phyloP scores from a whole-genome alignment of 2,329 filamentous ascomycete genomes.

The Penicillium sp. region DNA sequence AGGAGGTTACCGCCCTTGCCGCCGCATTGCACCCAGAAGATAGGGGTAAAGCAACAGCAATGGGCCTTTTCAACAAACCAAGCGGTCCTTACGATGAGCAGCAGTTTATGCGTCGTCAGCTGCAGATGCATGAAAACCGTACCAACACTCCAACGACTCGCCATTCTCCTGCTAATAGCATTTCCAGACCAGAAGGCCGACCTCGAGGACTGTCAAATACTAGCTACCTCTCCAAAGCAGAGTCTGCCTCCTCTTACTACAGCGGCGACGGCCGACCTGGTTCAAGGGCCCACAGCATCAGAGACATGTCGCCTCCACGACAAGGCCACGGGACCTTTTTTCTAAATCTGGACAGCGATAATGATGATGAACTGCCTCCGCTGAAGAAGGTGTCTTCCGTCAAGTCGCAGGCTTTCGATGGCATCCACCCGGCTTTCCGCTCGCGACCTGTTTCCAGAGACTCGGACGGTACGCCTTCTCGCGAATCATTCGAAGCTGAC shows the following conservation, averaged over 20 bases:
- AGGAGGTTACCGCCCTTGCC: slow-evolving; percentile 60
- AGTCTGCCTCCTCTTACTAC: slow-evolving; percentile 36
- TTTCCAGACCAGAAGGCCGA: slow-evolving; percentile 19
- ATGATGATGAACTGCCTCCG: slow-evolving; percentile 27
- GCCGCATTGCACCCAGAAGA: slow-evolving; percentile 70
- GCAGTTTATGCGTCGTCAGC: slow-evolving; percentile 75
- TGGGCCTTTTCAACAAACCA: slow-evolving; percentile 69
- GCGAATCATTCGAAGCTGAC: slow-evolving; percentile 31
- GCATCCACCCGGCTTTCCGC: slow-evolving; percentile 36
- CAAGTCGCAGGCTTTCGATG: slow-evolving; percentile 26
- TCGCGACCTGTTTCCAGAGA: slow-evolving; percentile 31
- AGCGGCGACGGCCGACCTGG: slow-evolving; percentile 26
- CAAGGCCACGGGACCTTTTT: slow-evolving; percentile 30
- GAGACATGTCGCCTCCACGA: slow-evolving; percentile 27
- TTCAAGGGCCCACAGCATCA: slow-evolving; percentile 23
- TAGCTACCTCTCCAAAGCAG: slow-evolving; percentile 34
- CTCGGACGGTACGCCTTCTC: slow-evolving; percentile 19
- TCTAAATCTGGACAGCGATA: slow-evolving; percentile 35
- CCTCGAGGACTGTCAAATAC: slow-evolving; percentile 33
- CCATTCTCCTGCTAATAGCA: slow-evolving; percentile 24
- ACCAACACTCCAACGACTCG: slow-evolving; percentile 53
- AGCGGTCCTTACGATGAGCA: slow-evolving; percentile 75
- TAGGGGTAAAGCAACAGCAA: slow-evolving; percentile 73
- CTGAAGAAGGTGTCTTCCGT: slow-evolving; percentile 21
- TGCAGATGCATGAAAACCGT: slow-evolving; percentile 73